Percentiles rank a stretch among this genome's conserved stretches.
phyloP scores from a whole-genome alignment of 2,329 filamentous ascomycete species.

The Penicillium sp. region DNA sequence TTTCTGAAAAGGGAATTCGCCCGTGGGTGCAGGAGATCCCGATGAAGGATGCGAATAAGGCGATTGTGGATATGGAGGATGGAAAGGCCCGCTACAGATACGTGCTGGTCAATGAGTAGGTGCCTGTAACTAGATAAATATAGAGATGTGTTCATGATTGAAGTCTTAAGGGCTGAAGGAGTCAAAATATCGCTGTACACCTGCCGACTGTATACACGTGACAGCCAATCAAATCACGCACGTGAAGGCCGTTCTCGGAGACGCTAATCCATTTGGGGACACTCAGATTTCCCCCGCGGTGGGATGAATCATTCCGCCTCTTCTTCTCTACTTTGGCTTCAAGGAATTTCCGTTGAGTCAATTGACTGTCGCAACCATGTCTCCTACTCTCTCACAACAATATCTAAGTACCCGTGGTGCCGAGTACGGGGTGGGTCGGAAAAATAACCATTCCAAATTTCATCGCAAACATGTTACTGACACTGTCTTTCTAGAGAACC shows the following conservation, averaged over 20 bases:
- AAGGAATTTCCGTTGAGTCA: conserved; percentile 2
- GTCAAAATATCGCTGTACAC: background rate
- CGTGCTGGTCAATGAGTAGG: conserved; percentile 37
- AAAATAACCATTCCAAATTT: background rate
- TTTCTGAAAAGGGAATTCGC: conserved; percentile 32
- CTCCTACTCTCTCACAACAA: conserved; percentile 26
- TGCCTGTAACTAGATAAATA: background rate
- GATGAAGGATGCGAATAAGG: conserved; percentile 40
- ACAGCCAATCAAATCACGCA: conserved; percentile 9
- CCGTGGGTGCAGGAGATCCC: conserved; percentile 38
- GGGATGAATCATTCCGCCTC: conserved; percentile 14
- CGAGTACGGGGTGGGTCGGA: conserved; percentile 24
- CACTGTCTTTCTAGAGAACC: conserved; percentile 55
- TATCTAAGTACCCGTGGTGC: conserved; percentile 29
- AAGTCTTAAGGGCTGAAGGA: background rate
- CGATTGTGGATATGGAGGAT: conserved; percentile 38
- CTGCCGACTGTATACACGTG: background rate
- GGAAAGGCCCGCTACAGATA: conserved; percentile 42
- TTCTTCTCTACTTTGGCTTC: background rate
- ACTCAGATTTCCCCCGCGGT: conserved; percentile 12
- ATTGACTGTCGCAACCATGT: conserved; percentile 14
- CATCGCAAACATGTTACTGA: conserved; percentile 7
- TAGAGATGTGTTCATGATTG: background rate
- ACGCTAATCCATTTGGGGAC: conserved; percentile 17
- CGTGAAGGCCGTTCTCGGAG: conserved; percentile 27